Evolutionary conservation across 495 filamentous ascomycete genomes (phyloP), one percentile per base, ranked within the genome.

Genomic region (Podospora didyma): DNA sequence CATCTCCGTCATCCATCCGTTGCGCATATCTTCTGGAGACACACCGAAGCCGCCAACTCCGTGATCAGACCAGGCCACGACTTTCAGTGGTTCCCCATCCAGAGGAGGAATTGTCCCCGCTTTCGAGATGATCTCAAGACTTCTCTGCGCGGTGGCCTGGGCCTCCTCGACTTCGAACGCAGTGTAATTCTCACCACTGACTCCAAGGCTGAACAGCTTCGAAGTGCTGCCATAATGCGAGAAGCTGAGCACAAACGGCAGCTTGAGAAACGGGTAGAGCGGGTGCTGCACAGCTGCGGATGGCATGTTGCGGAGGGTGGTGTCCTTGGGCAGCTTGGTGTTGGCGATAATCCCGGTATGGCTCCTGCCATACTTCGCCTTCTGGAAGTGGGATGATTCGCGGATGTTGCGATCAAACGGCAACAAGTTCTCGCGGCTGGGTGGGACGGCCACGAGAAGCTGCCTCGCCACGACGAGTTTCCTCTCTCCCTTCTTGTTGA

Each of bases 1-100:
- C 51, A 82, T 55, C 17, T 73, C 53, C 49, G 70, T 57, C 45
- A 84, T 82, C 51, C 82, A 85, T 0, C 82, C 80, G 1, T 16
- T 35, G 14, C 41, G 37, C 6, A 68, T 31, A 23, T 68, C 26
- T 41, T 49, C 26, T 0, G 69, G 60, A 11, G 67, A 35, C 0
- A 69, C 69, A 14, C 63, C 60, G 46, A 69, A 63, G 21, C 71
- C 62, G 62, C 75, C 70, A 7, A 74, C 64, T 2, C 69, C 68
- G 47, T 78, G 76, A n/a, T 66, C 60, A 0, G 68, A 59, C 52
- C 73, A 77, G 12, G 62, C 69, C 2, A 64, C 63, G 5, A 76
- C 49, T 22, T 60, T 47, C 2, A 47, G 49, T 3, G 62, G 28
- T 19, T 53, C 46, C 7, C 60, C 58, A 12, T 42, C 50, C n/a